phyloP scores from a whole-genome alignment of 495 filamentous ascomycete species.

The Xylaria castorea region DNA sequence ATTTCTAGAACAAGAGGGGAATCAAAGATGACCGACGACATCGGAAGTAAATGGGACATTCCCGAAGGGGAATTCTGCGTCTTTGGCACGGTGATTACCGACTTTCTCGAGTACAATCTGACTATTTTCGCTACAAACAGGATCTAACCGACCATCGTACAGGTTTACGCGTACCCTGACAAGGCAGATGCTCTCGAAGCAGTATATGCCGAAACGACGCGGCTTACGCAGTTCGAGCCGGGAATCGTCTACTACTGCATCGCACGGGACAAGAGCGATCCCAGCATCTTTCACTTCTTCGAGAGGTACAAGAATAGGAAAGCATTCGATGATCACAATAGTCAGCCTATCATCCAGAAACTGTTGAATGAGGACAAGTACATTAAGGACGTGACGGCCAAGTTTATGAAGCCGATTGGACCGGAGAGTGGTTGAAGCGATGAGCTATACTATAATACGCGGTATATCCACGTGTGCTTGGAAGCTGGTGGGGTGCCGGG shows the following conservation, averaged over 20 bases:
- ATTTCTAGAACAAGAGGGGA: neutral
- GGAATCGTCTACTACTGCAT: conserved; percentile 47
- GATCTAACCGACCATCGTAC: neutral
- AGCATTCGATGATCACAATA: conserved; percentile 45
- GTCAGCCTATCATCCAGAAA: conserved; percentile 43
- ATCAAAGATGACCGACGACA: conserved; percentile 4
- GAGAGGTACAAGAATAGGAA: conserved; percentile 39
- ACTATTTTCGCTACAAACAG: neutral
- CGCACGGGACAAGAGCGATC: conserved; percentile 38
- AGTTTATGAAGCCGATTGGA: conserved; percentile 34
- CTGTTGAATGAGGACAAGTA: conserved; percentile 39
- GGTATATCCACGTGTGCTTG: too few relatives aligned
- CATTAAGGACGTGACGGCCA: conserved; percentile 40
- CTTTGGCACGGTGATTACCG: conserved; percentile 38
- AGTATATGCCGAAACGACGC: conserved; percentile 45
- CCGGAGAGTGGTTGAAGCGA: neutral
- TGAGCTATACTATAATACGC: neutral
- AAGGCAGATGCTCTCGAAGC: conserved; percentile 46
- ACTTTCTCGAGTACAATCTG: neutral
- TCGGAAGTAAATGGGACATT: conserved; percentile 22
- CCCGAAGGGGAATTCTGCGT: conserved; percentile 40
- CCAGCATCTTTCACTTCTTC: conserved; percentile 47
- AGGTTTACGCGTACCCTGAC: conserved; percentile 44
- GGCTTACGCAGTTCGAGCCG: conserved; percentile 40
- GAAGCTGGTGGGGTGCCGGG: too few relatives aligned